A percentile compares a stretch with the other conserved stretches of the same genome.
Evolutionary conservation across 2,329 filamentous ascomycete species (phyloP).

Genomic region (Fusarium buharicum): DNA sequence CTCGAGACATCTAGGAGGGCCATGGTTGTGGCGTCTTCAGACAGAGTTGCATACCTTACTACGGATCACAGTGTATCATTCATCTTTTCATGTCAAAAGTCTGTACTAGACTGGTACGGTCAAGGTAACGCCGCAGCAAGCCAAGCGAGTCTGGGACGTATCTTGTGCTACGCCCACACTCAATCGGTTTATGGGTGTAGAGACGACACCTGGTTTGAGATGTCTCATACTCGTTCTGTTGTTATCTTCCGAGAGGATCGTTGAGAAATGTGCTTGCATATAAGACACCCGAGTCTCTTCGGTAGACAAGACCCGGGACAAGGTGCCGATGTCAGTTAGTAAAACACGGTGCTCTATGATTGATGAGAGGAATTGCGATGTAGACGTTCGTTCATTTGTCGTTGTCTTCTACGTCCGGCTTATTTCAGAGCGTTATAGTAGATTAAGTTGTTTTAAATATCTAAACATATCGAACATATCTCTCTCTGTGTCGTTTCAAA

Average conservation of each 20-base stretch:
- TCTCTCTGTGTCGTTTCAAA: constrained; percentile 10
- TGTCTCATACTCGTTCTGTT: constrained; percentile 13
- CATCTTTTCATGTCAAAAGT: constrained; percentile 14
- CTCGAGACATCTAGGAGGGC: constrained; percentile 23
- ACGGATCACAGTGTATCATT: constrained; percentile 3
- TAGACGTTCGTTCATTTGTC: constrained; percentile 24
- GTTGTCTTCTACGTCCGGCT: constrained; percentile 12
- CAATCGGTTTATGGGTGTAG: constrained; percentile 9
- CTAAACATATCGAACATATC: constrained; percentile 10
- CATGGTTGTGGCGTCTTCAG: constrained; percentile 10
- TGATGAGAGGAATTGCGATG: constrained; percentile 17
- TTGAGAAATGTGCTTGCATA: constrained; percentile 16
- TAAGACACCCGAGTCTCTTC: constrained; percentile 16
- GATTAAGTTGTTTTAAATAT: constrained; percentile 20
- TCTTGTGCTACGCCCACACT: constrained; percentile 22
- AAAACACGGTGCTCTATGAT: constrained; percentile 26
- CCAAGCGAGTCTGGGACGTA: constrained; percentile 34
- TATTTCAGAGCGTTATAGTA: constrained; percentile 5
- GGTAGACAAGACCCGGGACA: constrained; percentile 8
- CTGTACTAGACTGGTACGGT: constrained; percentile 27
- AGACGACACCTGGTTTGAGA: constrained; percentile 5
- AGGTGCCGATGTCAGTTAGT: constrained; percentile 18
- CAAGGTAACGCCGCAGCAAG: constrained; percentile 29
- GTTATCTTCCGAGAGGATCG: constrained; percentile 13
- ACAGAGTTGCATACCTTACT: constrained; percentile 21